Percentiles rank a stretch among this genome's conserved stretches.
phyloP scores from a whole-genome alignment of 768 basidiomycete genomes.

The Leccinum arenicola region DNA sequence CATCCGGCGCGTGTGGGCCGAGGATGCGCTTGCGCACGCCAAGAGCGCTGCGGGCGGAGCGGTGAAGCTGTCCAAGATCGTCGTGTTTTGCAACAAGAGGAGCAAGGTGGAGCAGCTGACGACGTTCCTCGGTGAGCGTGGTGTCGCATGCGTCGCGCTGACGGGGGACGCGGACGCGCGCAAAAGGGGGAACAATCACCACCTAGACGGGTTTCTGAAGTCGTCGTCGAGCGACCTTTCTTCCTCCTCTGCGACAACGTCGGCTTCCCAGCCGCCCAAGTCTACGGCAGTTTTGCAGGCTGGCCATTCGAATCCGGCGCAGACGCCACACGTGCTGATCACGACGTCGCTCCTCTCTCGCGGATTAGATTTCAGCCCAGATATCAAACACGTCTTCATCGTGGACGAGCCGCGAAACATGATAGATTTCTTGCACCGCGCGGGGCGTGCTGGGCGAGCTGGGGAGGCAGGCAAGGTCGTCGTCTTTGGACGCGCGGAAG shows the following conservation, averaged over 20 bases:
- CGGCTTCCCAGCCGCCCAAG: neutral
- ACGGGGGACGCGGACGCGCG: conserved; percentile 61
- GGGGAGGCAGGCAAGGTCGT: conserved; percentile 62
- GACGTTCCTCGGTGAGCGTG: conserved; percentile 53
- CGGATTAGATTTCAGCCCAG: conserved; percentile 82
- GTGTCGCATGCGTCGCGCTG: conserved; percentile 61
- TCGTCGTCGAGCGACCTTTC: no score
- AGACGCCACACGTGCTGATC: conserved; percentile 65
- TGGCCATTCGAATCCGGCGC: conserved; percentile 24
- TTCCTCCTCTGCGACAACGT: neutral
- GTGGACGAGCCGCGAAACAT: conserved; percentile 86
- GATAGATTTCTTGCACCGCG: conserved; percentile 90
- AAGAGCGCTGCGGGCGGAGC: conserved; percentile 24
- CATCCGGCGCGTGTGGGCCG: conserved; percentile 71
- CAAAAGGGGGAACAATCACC: conserved; percentile 67
- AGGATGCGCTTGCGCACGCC: conserved; percentile 44
- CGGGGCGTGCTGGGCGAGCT: conserved; percentile 79
- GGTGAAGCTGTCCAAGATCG: conserved; percentile 55
- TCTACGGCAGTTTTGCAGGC: conserved; percentile 5
- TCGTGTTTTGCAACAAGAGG: conserved; percentile 83
- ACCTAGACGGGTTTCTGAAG: conserved; percentile 72
- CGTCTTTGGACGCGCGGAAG: conserved; percentile 69
- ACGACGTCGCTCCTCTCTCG: conserved; percentile 91
- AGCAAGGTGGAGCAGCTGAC: conserved; percentile 64
- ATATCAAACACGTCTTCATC: conserved; percentile 79